A percentile compares a stretch with the other conserved stretches of the same genome.
Evolutionary conservation across 768 basidiomycete genomes (phyloP).

Genomic region (Mycena alexandri): DNA sequence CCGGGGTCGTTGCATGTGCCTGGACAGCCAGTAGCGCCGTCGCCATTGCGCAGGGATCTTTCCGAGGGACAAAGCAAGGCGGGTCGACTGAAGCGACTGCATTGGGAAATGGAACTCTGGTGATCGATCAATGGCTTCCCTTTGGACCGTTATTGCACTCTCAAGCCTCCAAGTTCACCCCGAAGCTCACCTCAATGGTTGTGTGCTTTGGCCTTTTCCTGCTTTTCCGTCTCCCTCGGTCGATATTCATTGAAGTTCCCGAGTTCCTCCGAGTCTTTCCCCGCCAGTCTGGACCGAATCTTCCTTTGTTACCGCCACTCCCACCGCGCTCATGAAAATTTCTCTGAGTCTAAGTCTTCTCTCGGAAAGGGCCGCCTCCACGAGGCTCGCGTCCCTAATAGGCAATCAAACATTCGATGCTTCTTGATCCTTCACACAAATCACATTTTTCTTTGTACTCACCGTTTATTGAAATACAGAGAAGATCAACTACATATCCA

Average conservation of each 20-base stretch:
- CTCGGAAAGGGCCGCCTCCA: background rate
- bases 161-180: no score
- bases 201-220: no score
- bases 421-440: conserved; percentile 13
- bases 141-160: background rate
- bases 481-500: conserved; percentile 33
- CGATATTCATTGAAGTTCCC: no score
- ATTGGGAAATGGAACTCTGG: conserved; percentile 2
- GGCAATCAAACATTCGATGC: background rate
- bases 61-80: conserved; percentile 26
- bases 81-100: background rate
- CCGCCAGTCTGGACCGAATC: no score
- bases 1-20: conserved; percentile 11
- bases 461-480: conserved; percentile 12
- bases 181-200: no score
- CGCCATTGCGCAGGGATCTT: conserved; percentile 20
- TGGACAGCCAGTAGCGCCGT: background rate
- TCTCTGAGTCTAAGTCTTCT: background rate
- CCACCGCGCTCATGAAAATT: no score
- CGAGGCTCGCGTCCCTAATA: conserved; percentile 26
- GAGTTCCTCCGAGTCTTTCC: no score
- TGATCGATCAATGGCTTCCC: conserved; percentile 19
- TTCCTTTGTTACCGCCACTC: no score
- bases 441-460: conserved; percentile 24
- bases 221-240: no score